A percentile compares a stretch with the other conserved stretches of the same genome.
Evolutionary conservation across 2,329 filamentous ascomycete species (phyloP).

Genomic region (Eurotiales sp.): DNA sequence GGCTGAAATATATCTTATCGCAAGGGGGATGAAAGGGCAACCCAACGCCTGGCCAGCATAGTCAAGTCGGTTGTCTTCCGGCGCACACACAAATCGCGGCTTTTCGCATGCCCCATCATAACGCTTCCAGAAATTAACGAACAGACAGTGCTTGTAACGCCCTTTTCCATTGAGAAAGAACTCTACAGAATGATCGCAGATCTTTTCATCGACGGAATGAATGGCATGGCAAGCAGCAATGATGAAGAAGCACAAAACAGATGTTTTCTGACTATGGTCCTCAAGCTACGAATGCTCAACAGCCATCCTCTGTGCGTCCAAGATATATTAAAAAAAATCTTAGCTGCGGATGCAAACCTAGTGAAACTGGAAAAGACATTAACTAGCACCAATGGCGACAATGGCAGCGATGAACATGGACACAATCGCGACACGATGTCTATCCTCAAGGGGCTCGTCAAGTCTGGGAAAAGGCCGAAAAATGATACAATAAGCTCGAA

Average conservation of each 20-base stretch:
- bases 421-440: slow-evolving; percentile 1
- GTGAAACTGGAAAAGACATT: background rate
- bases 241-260: slow-evolving; percentile 2
- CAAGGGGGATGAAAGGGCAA: slow-evolving; percentile 17
- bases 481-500: background rate
- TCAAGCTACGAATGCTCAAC: slow-evolving; percentile 11
- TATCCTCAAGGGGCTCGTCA: background rate
- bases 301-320: slow-evolving; percentile 10
- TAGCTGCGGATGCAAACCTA: slow-evolving; percentile 1
- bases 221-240: background rate
- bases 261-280: slow-evolving; percentile 12
- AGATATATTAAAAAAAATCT: slow-evolving; percentile 3
- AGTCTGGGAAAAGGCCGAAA: background rate
- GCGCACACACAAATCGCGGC: slow-evolving; percentile 51
- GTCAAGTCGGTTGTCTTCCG: slow-evolving; percentile 49
- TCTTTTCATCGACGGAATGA: slow-evolving; percentile 2
- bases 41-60: slow-evolving; percentile 25
- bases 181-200: slow-evolving; percentile 8
- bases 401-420: background rate
- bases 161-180: background rate
- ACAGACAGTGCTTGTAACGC: slow-evolving; percentile 41
- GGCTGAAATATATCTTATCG: background rate
- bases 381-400: too few species aligned
- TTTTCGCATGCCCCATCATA: slow-evolving; percentile 54
- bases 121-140: slow-evolving; percentile 50